Percentiles rank a stretch among this genome's conserved stretches.
Conservation (phyloP, 768 basidiomycete species). For the Trametes coccinea region DNA sequence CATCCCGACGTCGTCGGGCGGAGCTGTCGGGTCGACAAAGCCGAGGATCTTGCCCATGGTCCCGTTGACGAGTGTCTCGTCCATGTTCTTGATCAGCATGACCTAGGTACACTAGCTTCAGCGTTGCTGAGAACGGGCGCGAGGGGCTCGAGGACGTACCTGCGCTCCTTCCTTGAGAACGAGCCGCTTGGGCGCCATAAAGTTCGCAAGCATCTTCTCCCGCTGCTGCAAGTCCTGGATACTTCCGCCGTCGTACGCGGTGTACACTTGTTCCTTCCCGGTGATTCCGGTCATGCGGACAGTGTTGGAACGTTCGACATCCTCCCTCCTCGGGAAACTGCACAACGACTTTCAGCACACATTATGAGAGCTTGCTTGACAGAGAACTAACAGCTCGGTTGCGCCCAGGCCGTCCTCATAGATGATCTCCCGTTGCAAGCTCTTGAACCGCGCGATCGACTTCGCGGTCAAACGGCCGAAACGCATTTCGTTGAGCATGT, state of each 20-base stretch:
- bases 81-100: conserved; percentile 59
- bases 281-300: conserved; percentile 62
- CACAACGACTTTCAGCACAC: not conserved
- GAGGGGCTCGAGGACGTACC: conserved; percentile 6
- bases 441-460: conserved; percentile 72
- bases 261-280: conserved; percentile 54
- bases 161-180: conserved; percentile 72
- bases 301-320: conserved; percentile 85
- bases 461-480: conserved; percentile 68
- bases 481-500: conserved; percentile 99
- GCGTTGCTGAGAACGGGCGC: not conserved
- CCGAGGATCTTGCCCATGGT: conserved; percentile 83
- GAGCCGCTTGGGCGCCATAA: conserved; percentile 82
- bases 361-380: not conserved
- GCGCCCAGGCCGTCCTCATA: conserved; percentile 84
- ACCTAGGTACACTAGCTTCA: conserved; percentile 44
- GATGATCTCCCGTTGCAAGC: conserved; percentile 64
- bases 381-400: conserved; percentile 76
- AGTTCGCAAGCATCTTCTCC: conserved; percentile 81
- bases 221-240: conserved; percentile 55
- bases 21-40: conserved; percentile 60
- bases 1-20: conserved; percentile 37
- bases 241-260: conserved; percentile 63
- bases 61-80: conserved; percentile 91
- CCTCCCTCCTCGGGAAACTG: conserved; percentile 90